Base-by-base conservation (phyloP, 345 rosid species). In the Acer saccharum region DNA sequence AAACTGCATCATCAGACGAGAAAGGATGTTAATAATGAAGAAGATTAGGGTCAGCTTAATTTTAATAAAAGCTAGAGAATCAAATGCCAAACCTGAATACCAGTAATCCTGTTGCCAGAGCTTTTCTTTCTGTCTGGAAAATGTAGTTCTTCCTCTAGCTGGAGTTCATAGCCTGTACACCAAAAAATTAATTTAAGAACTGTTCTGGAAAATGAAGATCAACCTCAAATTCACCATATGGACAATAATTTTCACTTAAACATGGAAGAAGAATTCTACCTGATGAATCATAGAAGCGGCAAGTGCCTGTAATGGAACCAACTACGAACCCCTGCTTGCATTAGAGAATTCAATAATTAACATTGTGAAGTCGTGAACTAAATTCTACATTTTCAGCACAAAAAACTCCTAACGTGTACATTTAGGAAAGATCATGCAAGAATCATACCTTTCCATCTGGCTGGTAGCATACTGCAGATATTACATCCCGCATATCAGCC, bases 391-490 rank as follows among this genome's bases (percentile, higher is more conserved):
- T 35, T 65, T 32, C 32, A 1, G 20, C 54, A 63, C 25, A 27
- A 62, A 68, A 73, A 25, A 43, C 2, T 62, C 43, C 64, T 62
- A 44, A 60, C 69, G 18, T 43, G 35, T 23, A 17, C 52, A 14
- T 65, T 29, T 54, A 68, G 14, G 13, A 66, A 65, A 41, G 32
- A 61, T 63, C 18, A 57, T 58, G 78, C 11, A 57, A 64, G 68
- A 76, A 70, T 57, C n/a, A 52, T 86, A 93, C 98, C 65, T 88
- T 89, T 65, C 97, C 99, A 77, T 92, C 87, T 58, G 88, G 89
- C 82, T 83, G 82, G 88, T 91, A 93, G 72, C 92, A 82, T n/a
- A 95, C 77, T 2, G 98, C 91, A 10, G 97, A 87, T 87, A 90
- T 87, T 43, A 84, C 87, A 77, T 95, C 91, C 64, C 81, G 84